phyloP scores from a whole-genome alignment of 176 grass and related monocot species.

The Triticum aestivum region DNA sequence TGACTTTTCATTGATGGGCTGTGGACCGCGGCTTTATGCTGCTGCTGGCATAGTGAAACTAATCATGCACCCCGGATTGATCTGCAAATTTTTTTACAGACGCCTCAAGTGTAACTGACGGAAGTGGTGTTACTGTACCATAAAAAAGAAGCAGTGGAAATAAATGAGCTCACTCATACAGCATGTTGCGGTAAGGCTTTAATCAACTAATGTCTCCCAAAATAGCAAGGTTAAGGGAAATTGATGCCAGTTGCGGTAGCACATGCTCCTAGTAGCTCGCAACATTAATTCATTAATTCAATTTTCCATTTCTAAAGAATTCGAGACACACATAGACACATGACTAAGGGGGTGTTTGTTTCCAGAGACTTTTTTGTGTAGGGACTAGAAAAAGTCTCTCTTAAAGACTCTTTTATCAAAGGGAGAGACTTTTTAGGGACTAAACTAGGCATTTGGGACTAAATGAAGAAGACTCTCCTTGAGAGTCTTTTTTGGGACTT shows the following conservation, averaged over 20 bases:
- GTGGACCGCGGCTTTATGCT: conserved; percentile 35
- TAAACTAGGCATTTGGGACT: no score
- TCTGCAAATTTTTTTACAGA: not conserved
- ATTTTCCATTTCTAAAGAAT: no score
- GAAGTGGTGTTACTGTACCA: not conserved
- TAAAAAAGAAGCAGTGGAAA: not conserved
- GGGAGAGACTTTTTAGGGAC: no score
- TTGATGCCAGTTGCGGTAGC: not conserved
- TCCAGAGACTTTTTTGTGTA: no score
- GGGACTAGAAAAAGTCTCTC: no score
- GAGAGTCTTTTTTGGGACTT: no score
- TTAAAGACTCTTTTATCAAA: no score
- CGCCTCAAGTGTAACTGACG: not conserved
- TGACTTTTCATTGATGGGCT: conserved; percentile 33
- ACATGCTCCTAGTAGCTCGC: no score
- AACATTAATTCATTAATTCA: no score
- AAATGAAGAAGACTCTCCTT: no score
- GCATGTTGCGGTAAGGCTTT: not conserved
- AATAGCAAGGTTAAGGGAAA: not conserved
- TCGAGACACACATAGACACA: no score
- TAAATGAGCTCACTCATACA: conserved; percentile 6
- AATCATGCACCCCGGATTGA: conserved; percentile 30
- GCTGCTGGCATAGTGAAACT: conserved; percentile 27
- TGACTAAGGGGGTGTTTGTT: no score
- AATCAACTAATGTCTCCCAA: not conserved